Conservation (phyloP, 441 rosid species). For the Adansonia madagascariensis region DNA sequence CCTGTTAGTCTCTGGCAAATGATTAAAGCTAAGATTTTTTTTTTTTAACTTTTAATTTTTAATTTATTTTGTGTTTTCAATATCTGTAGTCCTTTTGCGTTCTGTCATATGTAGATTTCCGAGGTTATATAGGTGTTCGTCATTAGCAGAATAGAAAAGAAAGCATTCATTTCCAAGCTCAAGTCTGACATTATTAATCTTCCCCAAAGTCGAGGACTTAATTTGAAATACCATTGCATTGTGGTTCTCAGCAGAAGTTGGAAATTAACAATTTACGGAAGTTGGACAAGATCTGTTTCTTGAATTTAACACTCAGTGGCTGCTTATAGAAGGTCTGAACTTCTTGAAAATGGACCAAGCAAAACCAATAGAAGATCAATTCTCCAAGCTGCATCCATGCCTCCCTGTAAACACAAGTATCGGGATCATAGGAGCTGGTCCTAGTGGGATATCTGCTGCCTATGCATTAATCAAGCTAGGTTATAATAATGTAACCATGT, state of each 20-base stretch:
- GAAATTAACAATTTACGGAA: conserved; percentile 14
- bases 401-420: conserved; percentile 57
- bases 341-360: conserved; percentile 43
- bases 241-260: conserved; percentile 18
- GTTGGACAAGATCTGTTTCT: neutral
- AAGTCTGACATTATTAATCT: neutral
- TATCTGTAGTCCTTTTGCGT: neutral
- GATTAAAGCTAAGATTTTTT: neutral
- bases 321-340: conserved; percentile 24
- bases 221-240: neutral
- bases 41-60: no score
- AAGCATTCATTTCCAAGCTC: neutral
- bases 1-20: neutral
- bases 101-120: neutral
- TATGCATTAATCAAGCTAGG: conserved; percentile 65
- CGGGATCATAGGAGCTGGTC: conserved; percentile 71
- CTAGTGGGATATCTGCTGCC: conserved; percentile 71
- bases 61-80: neutral
- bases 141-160: neutral
- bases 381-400: conserved; percentile 66
- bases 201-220: neutral
- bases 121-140: neutral
- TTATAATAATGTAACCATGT: conserved; percentile 52
- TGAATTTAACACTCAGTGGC: conserved; percentile 23
- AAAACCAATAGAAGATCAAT: conserved; percentile 57